Base-by-base conservation (phyloP, 192 early-diverging fungal genomes). In the Diversispora eburnea region DNA sequence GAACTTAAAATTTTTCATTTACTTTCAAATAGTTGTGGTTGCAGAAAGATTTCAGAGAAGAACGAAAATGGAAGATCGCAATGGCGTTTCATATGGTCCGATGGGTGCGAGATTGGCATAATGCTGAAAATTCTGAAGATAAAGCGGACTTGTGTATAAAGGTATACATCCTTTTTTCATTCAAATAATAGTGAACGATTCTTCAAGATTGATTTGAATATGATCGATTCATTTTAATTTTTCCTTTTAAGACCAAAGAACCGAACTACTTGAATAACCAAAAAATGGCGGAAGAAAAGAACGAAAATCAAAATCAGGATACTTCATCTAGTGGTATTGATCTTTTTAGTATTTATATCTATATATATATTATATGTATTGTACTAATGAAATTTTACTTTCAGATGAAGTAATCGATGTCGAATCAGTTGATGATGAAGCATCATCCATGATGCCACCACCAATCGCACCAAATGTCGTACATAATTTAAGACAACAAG, bases 21-120 rank as follows among this genome's bases (percentile, higher is more conserved):
- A 43, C 9, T 66, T 20, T 33, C n/a, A 78, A 19, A 51, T 74
- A 92, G 90, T 84, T 84, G 81, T 95, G 93, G 94, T 81, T 89
- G 76, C 81, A 83, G 25, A 88, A 85, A 39, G 94, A 95, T 71
- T 94, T 92, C 78, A 86, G 86, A 65, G 88, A 95, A 68, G 94
- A 95, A 74, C 79, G 88, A 51, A 86, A 84, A 51, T 93, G 91
- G 92, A 95, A 95, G 78, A 89, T 91, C 42, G 89, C 86, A 8
- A 83, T 79, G 13, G 91, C 93, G 0, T 91, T 81, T 72, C 85
- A 79, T 49, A 61, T 94, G 1, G 86, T 88, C 0, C 79, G 80
- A 51, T 85, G 85, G 76, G 79, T 92, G 8, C 80, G 89, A 83
- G 92, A 91, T 51, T 95, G 91, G 89, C 92, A 94, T 83, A 67